A percentile compares a stretch with the other conserved stretches of the same genome.
Evolutionary conservation across 2,329 filamentous ascomycete species (phyloP).

Genomic region (Sporothrix inflata): DNA sequence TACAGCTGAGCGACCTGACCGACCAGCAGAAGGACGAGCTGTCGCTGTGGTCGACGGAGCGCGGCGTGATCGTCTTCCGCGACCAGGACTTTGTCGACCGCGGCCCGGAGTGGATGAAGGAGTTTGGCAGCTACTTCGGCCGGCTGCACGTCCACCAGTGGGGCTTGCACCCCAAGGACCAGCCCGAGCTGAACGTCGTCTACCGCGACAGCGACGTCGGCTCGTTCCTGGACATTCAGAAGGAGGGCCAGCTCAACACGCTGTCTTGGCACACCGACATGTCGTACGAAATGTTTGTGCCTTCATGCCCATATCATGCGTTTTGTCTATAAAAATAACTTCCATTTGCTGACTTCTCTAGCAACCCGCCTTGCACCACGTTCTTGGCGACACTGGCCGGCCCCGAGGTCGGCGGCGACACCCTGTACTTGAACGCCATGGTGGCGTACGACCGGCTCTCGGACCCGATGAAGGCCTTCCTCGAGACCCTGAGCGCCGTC

Average conservation of each 20-base stretch:
- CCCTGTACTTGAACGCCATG: conserved; percentile 76
- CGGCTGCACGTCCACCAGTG: conserved; percentile 68
- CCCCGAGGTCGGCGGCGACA: conserved; percentile 79
- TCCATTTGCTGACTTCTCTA: not conserved
- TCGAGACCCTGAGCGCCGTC: conserved; percentile 5
- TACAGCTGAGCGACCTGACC: conserved; percentile 46
- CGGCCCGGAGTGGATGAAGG: conserved; percentile 43
- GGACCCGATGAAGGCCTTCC: conserved; percentile 68
- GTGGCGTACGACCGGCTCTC: conserved; percentile 81
- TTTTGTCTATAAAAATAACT: too few species aligned
- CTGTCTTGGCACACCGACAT: conserved; percentile 90
- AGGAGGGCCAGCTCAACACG: conserved; percentile 60
- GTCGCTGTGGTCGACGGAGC: conserved; percentile 45
- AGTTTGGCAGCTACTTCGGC: conserved; percentile 43
- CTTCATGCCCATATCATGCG: not conserved
- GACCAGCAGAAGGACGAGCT: conserved; percentile 47
- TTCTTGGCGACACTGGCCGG: conserved; percentile 85
- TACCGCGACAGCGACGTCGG: conserved; percentile 69
- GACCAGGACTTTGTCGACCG: conserved; percentile 44
- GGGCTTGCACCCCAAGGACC: conserved; percentile 53
- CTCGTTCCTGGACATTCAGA: conserved; percentile 49
- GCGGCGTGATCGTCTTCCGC: conserved; percentile 44
- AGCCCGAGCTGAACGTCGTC: conserved; percentile 71
- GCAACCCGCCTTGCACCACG: conserved; percentile 83
- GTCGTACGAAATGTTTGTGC: conserved; percentile 68